Evolutionary conservation across 805 yeast species (phyloP).

Genomic region (Spathaspora arborariae): DNA sequence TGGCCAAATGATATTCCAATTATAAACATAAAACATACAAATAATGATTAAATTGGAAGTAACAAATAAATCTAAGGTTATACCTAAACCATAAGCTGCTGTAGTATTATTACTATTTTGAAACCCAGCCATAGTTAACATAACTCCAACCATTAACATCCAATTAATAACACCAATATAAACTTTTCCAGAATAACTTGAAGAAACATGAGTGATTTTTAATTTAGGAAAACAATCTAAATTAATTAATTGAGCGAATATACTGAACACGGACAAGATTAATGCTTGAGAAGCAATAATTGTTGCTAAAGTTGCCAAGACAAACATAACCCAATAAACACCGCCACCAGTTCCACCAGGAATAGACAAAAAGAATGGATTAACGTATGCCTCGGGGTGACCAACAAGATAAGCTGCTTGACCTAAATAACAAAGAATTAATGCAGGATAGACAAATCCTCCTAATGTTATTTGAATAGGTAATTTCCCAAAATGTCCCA

Average conservation of each 20-base stretch:
- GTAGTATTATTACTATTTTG: slow-evolving; percentile 47
- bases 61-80: slow-evolving; percentile 50
- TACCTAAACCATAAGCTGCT: slow-evolving; percentile 60
- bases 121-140: slow-evolving; percentile 51
- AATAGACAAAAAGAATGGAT: slow-evolving; percentile 46
- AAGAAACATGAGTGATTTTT: slow-evolving; percentile 43
- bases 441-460: slow-evolving; percentile 47
- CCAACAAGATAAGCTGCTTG: slow-evolving; percentile 48
- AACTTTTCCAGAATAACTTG: slow-evolving; percentile 44
- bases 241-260: slow-evolving; percentile 48
- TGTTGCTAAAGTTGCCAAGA: slow-evolving; percentile 50
- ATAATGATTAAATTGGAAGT: slow-evolving; percentile 46
- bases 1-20: slow-evolving; percentile 30
- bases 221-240: slow-evolving; percentile 54
- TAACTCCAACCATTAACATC: slow-evolving; percentile 48
- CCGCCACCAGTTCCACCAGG: slow-evolving; percentile 47
- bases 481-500: slow-evolving; percentile 50
- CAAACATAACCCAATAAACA: slow-evolving; percentile 49
- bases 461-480: slow-evolving; percentile 48
- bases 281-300: slow-evolving; percentile 61
- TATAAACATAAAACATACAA: slow-evolving; percentile 43
- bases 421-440: slow-evolving; percentile 53
- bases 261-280: slow-evolving; percentile 52
- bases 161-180: slow-evolving; percentile 51
- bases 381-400: slow-evolving; percentile 36